Conservation (phyloP, 106 monocot genomes). For the Dendrobium officinale region DNA sequence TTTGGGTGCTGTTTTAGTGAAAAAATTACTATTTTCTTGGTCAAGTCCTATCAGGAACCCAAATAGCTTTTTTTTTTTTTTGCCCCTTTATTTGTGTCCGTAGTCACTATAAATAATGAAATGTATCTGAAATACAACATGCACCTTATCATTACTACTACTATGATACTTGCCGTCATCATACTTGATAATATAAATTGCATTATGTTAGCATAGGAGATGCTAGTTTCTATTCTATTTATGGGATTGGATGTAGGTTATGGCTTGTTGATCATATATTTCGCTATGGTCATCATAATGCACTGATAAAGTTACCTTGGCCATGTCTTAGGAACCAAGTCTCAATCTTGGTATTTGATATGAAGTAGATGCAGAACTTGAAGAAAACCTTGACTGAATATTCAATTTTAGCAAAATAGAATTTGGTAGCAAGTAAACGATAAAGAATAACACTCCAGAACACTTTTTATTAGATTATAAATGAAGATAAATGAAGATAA, state of each 20-base stretch:
- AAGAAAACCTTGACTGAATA: too few species aligned
- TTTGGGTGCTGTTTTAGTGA: too few species aligned
- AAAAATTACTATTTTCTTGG: too few species aligned
- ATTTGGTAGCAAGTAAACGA: too few species aligned
- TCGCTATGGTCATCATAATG: background rate
- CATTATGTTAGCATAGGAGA: too few species aligned
- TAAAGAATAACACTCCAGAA: too few species aligned
- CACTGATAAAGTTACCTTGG: background rate
- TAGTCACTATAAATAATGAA: background rate
- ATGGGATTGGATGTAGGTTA: background rate
- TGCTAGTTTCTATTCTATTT: too few species aligned
- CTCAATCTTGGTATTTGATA: background rate
- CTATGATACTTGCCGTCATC: background rate
- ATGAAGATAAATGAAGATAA: too few species aligned
- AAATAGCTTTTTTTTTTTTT: background rate
- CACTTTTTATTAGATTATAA: too few species aligned
- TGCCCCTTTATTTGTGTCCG: background rate
- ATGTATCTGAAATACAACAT: background rate
- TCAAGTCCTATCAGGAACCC: too few species aligned
- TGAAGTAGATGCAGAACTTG: too few species aligned
- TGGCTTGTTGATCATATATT: background rate
- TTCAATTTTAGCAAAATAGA: too few species aligned
- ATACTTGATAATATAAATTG: background rate
- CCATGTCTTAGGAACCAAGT: background rate
- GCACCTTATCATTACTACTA: background rate